Base-by-base conservation (phyloP, 768 basidiomycete species). In the Favolaschia claudopus region DNA sequence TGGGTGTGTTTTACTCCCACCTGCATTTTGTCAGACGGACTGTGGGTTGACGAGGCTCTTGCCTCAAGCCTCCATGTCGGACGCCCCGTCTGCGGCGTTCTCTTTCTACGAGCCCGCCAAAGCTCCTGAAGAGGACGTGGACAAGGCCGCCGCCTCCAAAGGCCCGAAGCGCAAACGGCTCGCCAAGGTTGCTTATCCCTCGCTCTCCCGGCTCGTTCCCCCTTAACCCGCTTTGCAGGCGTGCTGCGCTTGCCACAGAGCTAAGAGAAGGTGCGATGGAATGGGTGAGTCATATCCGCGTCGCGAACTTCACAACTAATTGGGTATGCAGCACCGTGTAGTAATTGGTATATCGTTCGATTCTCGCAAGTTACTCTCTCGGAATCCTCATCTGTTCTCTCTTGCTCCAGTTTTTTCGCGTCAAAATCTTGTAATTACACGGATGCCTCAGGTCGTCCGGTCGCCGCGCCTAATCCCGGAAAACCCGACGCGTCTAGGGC, bases 191-290 rank as follows among this genome's bases (percentile, higher is more conserved):
- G 50, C 42, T 59, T 58, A 52, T 24, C 38, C 47, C 25, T n/a
- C 6, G 32, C 9, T 22, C 24, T 27, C 10, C 27, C 28, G 4
- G 20, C 17, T 15, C 8, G 32, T 15, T 49, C 25, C 25, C 48
- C 53, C 40, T 39, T 58, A 33, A 58, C 65, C 42, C n/a, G n/a
- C 45, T 27, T 43, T 43, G 5, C 55, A 84, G 82, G 83, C 92
- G 45, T 93, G 92, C 74, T 89, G 92, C 73, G 88, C 89, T 50
- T 93, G 92, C 71, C 92, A 93, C 70, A 91, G 89, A 72, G 88
- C 86, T 75, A 93, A 93, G 70, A 85, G 92, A 24, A 85, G 91
- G 44, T 93, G 91, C 74, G 91, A 92, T 74, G 91, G 91, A 29
- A 91, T 89, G 60, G 87, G 89, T 89, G 60, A 57, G 86, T 78